Conservation (phyloP, 805 yeast species). For the Myxozyma udenii region DNA sequence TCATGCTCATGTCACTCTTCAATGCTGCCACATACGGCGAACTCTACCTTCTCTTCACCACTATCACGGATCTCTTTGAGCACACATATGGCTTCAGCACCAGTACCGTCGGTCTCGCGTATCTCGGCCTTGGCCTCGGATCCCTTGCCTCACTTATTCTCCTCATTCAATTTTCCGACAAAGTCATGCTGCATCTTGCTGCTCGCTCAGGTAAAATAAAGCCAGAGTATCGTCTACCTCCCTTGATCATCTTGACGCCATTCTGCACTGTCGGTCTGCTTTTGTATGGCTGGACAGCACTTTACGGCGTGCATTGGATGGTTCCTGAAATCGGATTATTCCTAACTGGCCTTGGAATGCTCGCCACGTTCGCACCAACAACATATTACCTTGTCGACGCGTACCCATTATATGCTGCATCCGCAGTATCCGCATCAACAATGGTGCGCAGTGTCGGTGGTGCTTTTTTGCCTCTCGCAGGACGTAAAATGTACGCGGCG, state of each 20-base stretch:
- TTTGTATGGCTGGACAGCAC: constrained; percentile 70
- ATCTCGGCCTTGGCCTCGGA: constrained; percentile 56
- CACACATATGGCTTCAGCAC: constrained; percentile 48
- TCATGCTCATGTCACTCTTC: constrained; percentile 58
- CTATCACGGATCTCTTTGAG: constrained; percentile 52
- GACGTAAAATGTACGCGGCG: constrained; percentile 43
- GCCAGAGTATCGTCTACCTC: constrained; percentile 60
- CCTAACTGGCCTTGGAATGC: constrained; percentile 57
- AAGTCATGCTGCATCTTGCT: constrained; percentile 42
- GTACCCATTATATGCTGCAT: constrained; percentile 65
- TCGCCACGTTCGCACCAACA: constrained; percentile 61
- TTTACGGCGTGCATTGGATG: constrained; percentile 54
- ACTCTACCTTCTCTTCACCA: constrained; percentile 55
- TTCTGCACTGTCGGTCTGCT: constrained; percentile 57
- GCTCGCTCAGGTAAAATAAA: constrained; percentile 49
- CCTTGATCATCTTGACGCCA: constrained; percentile 50
- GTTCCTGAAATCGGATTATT: constrained; percentile 61
- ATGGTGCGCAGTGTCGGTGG: constrained; percentile 66
- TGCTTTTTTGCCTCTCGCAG: constrained; percentile 64
- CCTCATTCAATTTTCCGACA: constrained; percentile 48
- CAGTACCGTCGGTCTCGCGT: constrained; percentile 54
- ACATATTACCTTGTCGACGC: constrained; percentile 69
- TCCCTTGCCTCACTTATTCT: constrained; percentile 48
- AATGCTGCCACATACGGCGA: constrained; percentile 67
- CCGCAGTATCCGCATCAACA: constrained; percentile 67